Evolutionary conservation across 2,329 filamentous ascomycete species (phyloP).

Genomic region (Lithohypha guttulata): DNA sequence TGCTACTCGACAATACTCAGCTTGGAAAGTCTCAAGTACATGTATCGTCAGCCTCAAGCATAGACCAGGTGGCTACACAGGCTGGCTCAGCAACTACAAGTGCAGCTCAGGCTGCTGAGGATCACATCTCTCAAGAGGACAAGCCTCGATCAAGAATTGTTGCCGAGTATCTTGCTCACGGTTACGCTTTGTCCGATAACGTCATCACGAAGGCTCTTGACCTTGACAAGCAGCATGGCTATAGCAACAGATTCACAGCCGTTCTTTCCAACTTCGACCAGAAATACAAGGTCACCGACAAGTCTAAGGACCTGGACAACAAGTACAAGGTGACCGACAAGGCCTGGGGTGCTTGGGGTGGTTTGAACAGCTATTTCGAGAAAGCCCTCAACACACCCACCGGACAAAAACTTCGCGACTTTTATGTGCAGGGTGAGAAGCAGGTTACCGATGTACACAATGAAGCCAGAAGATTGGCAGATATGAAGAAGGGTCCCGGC

Average conservation of each 20-base stretch:
- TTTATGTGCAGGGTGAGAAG: constrained; percentile 75
- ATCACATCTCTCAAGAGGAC: constrained; percentile 79
- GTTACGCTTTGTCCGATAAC: constrained; percentile 69
- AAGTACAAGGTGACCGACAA: constrained; percentile 71
- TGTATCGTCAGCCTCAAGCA: constrained; percentile 60
- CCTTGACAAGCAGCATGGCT: constrained; percentile 80
- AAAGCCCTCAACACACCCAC: constrained; percentile 80
- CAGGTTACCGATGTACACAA: constrained; percentile 90
- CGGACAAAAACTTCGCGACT: constrained; percentile 74
- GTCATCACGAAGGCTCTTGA: constrained; percentile 75
- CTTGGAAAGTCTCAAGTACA: constrained; percentile 67
- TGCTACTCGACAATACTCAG: constrained; percentile 93
- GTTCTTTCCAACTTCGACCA: constrained; percentile 67
- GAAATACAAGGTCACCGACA: constrained; percentile 81
- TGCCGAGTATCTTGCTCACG: constrained; percentile 92
- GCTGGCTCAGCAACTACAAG: constrained; percentile 47
- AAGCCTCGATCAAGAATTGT: constrained; percentile 90
- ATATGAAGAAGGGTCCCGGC: constrained; percentile 67
- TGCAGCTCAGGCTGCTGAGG: constrained; percentile 33
- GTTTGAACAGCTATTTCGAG: constrained; percentile 83
- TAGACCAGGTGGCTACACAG: constrained; percentile 52
- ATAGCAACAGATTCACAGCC: constrained; percentile 66
- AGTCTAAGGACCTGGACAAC: constrained; percentile 71
- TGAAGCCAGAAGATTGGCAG: constrained; percentile 78
- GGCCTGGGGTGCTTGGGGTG: constrained; percentile 55